These are phyloP conservation scores for Henckelia pumila DNA, from an alignment of 257 asterid species.

Conservation along the genomic window DNA sequence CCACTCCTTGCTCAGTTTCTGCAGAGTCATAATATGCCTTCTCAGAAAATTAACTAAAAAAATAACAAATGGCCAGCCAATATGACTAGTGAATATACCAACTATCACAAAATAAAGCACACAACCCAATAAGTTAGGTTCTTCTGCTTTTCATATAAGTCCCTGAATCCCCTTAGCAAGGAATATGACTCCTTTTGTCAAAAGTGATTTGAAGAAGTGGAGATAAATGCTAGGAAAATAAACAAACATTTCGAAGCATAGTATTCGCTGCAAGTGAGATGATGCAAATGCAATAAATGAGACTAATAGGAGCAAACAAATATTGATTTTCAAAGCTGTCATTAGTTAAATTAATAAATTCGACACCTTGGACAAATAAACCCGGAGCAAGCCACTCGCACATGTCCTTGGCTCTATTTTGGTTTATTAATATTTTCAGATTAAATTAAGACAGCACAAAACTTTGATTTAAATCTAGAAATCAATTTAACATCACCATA, in stretches of 20 bases:
- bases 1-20: conserved; percentile 82
- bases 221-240: not conserved
- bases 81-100: not conserved
- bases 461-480: not conserved
- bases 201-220: not conserved
- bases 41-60: conserved; percentile 6
- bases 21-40: conserved; percentile 24
- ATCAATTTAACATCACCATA: not conserved
- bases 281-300: not conserved
- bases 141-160: not conserved
- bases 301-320: not conserved
- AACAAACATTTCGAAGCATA: not conserved
- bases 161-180: not conserved
- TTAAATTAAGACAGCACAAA: not conserved
- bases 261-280: not conserved
- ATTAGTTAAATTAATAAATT: not conserved
- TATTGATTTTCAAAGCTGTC: not conserved
- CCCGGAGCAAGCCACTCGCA: not conserved
- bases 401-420: conserved; percentile 2
- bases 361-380: not conserved
- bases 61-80: not conserved
- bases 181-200: not conserved
- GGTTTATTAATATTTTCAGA: not conserved
- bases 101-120: not conserved
- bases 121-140: not conserved